Evolutionary conservation across 768 basidiomycete species (phyloP), one percentile per base, ranked within the genome.

Genomic region (Russula vinacea): DNA sequence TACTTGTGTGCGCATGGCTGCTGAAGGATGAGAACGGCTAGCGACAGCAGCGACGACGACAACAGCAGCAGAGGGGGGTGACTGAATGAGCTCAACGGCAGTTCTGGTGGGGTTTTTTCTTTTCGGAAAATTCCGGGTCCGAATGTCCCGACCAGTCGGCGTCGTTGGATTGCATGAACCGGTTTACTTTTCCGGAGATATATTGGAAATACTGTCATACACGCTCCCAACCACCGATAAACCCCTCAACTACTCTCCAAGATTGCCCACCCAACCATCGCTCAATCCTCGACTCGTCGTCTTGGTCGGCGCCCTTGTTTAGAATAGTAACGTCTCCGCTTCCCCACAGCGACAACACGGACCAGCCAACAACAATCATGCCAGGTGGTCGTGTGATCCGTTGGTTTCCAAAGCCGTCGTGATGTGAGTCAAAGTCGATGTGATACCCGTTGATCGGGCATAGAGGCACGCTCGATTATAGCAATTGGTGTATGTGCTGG

Each of bases 321-420:
- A 97, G 76, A 3, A 95, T 82, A 11, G 77, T 78, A 26, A 89
- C 80, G 68, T 93, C 85, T 0, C 93, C 92, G 59, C 75, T 70
- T 0, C 83, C 86, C 74, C 89, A 87, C 51, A 98, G 75, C 44
- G 89, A 86, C 66, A 94, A 73, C 11, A 90, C 89, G 2, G 88
- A 82, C 95, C 95, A 99, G 2, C 97, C 97, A 69, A 99, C 81
- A 35, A 98, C 81, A 73, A 98, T 89, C 90, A 99, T 94, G 10
- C 94, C 97, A 0, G 97, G 97, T 19, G 95, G 94, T 40, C 95
- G 77, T 98, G 94, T 69, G 92, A 90, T 9, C 90, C 93, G 2
- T 81, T 76, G 65, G 81, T 84, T 61, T 88, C 86, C 73, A 98
- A 73, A 1, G 89, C 93, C 19, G 74, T 75, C 17, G 82, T 83